Conservation (phyloP, 441 rosid species). For the Biscutella laevigata region DNA sequence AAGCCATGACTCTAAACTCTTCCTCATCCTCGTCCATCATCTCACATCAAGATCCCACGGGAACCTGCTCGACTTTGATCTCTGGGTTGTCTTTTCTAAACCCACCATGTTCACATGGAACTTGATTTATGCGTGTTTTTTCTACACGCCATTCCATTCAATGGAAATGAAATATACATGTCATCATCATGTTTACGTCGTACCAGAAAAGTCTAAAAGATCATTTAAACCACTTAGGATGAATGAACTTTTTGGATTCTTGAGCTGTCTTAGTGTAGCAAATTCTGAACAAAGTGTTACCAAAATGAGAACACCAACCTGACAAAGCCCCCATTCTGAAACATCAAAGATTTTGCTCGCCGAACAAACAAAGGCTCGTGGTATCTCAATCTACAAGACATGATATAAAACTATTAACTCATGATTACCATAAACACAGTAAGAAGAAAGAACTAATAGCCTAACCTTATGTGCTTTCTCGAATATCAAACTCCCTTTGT, state of each 20-base stretch:
- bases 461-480: constrained; percentile 70
- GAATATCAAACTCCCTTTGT: constrained; percentile 71
- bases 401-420: constrained; percentile 1
- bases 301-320: constrained; percentile 37
- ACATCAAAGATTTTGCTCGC: constrained; percentile 98
- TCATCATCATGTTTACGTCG: background rate
- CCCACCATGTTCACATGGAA: constrained; percentile 96
- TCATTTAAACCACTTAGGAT: background rate
- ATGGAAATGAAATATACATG: background rate
- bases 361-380: constrained; percentile 95
- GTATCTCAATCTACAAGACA: constrained; percentile 65
- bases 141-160: constrained; percentile 92
- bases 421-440: background rate
- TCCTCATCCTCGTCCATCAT: constrained; percentile 91
- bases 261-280: background rate
- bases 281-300: background rate
- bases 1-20: constrained; percentile 87
- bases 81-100: constrained; percentile 63
- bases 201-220: background rate
- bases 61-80: constrained; percentile 74
- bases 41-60: constrained; percentile 93
- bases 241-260: background rate
- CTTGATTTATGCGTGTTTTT: constrained; percentile 95
- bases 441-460: constrained; percentile 9
- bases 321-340: constrained; percentile 98